Evolutionary conservation across 176 grass and related monocot genomes (phyloP).

Genomic region (Hyparrhenia diplandra): DNA sequence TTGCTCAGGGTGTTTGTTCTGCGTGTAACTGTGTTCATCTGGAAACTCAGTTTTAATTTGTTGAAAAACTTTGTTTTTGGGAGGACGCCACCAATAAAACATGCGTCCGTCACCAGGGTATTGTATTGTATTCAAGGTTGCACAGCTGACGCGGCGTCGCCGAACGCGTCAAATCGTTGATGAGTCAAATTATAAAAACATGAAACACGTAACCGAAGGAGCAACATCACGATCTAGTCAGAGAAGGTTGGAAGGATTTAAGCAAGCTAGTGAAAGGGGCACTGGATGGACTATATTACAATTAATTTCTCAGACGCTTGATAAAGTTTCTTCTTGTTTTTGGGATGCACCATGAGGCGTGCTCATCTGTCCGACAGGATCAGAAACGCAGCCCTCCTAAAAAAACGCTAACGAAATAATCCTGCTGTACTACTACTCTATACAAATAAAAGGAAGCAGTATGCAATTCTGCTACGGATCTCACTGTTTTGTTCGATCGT

Average conservation of each 20-base stretch:
- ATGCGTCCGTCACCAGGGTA: not conserved
- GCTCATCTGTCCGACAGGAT: not conserved
- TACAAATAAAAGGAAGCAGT: not conserved
- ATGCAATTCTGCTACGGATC: not conserved
- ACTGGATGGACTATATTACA: conserved; percentile 23
- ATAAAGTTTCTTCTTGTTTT: conserved; percentile 34
- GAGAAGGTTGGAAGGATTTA: not conserved
- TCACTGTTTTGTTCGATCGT: not conserved
- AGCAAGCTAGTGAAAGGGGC: not conserved
- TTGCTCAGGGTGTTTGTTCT: not conserved
- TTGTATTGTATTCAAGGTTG: not conserved
- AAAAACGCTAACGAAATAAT: conserved; percentile 9
- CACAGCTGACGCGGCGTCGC: not conserved
- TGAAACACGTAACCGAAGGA: not conserved
- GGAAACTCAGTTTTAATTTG: not conserved
- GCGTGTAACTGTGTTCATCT: not conserved
- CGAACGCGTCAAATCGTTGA: conserved; percentile 6
- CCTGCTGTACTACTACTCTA: not conserved
- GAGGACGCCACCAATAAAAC: not conserved
- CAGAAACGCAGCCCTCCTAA: not conserved
- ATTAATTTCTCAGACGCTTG: conserved; percentile 25
- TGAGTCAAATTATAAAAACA: not conserved
- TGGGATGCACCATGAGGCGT: too few species aligned
- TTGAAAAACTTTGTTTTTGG: not conserved
- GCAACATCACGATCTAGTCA: conserved; percentile 13